These are phyloP conservation scores for Histomonas meleagridis DNA, from an alignment of 208 protist species.

Conservation along the genomic window DNA sequence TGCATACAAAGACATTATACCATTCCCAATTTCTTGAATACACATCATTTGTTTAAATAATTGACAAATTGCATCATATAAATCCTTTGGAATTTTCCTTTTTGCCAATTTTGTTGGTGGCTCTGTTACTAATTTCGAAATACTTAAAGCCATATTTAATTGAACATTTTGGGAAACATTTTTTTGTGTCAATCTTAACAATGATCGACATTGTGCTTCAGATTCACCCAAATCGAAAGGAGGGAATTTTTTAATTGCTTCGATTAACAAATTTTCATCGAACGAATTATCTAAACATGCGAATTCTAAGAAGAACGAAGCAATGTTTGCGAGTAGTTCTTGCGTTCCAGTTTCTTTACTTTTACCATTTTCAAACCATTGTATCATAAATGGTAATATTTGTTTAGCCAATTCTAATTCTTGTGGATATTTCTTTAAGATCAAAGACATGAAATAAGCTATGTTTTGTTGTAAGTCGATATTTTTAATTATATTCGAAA, in stretches of 20 bases:
- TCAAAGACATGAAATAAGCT: neutral
- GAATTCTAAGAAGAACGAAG: neutral
- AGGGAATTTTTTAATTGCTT: neutral
- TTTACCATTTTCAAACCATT: neutral
- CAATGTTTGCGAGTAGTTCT: neutral
- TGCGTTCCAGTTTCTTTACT: neutral
- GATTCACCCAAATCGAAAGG: neutral
- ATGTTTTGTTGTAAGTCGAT: slow-evolving; percentile 3
- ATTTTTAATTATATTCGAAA: neutral
- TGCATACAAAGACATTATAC: no score
- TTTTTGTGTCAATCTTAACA: neutral
- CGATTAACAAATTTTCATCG: neutral
- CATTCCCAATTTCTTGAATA: neutral
- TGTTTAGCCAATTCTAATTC: neutral
- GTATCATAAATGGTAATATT: neutral
- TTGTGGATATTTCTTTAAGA: neutral
- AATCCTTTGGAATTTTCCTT: neutral
- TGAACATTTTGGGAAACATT: neutral
- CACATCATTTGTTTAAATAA: neutral
- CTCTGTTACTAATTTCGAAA: neutral
- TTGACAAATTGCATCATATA: neutral
- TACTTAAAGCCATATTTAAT: neutral
- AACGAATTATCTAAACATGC: neutral
- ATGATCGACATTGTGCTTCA: neutral
- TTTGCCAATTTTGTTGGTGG: neutral